These are phyloP conservation scores for Plasmodium billcollinsi DNA, from an alignment of 169 alveolate genomes.

Conservation along the genomic window DNA sequence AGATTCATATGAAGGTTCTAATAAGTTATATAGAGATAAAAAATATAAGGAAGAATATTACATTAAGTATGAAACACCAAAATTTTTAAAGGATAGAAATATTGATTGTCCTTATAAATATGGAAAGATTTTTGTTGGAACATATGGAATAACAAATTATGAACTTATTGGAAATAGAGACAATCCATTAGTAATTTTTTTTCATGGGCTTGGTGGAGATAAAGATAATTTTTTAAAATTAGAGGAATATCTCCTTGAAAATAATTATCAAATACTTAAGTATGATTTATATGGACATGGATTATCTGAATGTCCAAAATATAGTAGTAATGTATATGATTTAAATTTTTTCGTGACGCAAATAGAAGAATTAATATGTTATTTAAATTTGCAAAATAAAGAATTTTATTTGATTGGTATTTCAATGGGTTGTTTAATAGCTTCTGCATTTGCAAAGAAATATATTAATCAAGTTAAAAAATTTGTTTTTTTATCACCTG, in stretches of 20 bases:
- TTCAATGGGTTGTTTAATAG: conserved; percentile 86
- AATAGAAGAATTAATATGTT: conserved; percentile 81
- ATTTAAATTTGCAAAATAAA: conserved; percentile 75
- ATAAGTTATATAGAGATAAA: background rate
- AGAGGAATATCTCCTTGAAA: conserved; percentile 64
- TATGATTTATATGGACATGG: conserved; percentile 88
- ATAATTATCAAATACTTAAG: conserved; percentile 80
- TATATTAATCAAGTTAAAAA: conserved; percentile 84
- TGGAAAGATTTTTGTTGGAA: conserved; percentile 80
- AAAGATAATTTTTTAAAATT: conserved; percentile 80
- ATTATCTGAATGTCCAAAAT: conserved; percentile 83
- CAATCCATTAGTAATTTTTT: conserved; percentile 79
- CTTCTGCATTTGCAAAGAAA: conserved; percentile 82
- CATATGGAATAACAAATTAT: conserved; percentile 82
- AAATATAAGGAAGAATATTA: background rate
- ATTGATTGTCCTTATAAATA: conserved; percentile 82
- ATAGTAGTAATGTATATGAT: conserved; percentile 80
- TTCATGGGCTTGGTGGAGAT: conserved; percentile 86
- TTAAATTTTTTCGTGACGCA: conserved; percentile 83
- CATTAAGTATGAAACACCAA: conserved; percentile 77
- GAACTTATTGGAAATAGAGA: conserved; percentile 79
- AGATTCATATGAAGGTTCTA: background rate
- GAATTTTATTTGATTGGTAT: conserved; percentile 82
- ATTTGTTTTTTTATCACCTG: conserved; percentile 84
- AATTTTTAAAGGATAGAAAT: conserved; percentile 77